Base-by-base conservation (phyloP, 306 rosid genomes). In the Vigna unguiculata region DNA sequence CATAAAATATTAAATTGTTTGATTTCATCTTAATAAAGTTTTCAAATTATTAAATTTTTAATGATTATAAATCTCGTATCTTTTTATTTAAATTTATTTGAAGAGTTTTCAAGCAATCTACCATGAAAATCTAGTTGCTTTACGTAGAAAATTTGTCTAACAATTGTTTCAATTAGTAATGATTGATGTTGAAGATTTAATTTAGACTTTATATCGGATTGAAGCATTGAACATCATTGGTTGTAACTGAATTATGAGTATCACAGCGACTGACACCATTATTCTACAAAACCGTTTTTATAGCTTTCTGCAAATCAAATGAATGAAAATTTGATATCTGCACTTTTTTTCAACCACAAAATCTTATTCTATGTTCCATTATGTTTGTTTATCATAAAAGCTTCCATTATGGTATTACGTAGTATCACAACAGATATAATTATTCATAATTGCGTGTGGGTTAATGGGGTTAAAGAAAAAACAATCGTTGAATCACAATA, bases 381-480 rank as follows among this genome's bases (percentile, higher is more conserved):
- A 78, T 78, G 76, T 49, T 74, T 51, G 83, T 74, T 79, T 78
- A 60, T 53, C 28, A 43, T 68, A 21, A 43, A 78, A 83, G 83
- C 34, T 78, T 66, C 53, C 41, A 59, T 82, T 48, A 57, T 67
- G 32, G 19, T 72, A 47, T 48, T 63, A 52, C 30, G n/a, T 64
- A 64, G 13, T 63, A 32, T 61, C 6, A 43, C 2, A 59, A 21
- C 1, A 61, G 17, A 4, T 69, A 67, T 46, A 40, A 69, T 75
- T 55, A 57, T 74, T 21, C 55, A 46, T 66, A n/a, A 73, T 73
- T 73, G 40, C 66, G 14, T 62, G 58, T 36, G 57, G 53, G 36
- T 36, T 59, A 46, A 11, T 34, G 68, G 7, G 21, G 19, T 21
- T 53, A 8, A 43, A 41, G 68, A 77, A 32, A 32, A 32, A 32